phyloP scores from a whole-genome alignment of 257 asterid species.

The Avicennia marina region DNA sequence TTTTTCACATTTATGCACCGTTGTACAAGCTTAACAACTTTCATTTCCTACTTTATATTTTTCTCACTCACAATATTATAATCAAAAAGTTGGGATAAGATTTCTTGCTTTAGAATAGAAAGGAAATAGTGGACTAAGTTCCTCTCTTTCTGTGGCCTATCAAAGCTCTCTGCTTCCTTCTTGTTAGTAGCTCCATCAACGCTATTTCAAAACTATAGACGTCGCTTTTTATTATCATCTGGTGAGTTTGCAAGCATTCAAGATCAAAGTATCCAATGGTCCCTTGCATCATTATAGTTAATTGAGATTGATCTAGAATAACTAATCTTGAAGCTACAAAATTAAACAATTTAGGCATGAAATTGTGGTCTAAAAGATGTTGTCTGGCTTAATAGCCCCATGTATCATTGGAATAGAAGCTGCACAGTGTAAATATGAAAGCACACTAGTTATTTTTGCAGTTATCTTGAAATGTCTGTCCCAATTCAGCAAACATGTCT shows the following conservation, averaged over 20 bases:
- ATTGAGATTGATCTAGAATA: slow-evolving; percentile 8
- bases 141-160: too few relatives aligned
- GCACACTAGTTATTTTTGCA: slow-evolving; percentile 19
- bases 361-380: slow-evolving; percentile 23
- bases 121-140: slow-evolving; percentile 21
- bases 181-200: too few relatives aligned
- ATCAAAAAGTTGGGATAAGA: too few relatives aligned
- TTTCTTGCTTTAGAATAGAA: neutral
- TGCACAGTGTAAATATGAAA: slow-evolving; percentile 27
- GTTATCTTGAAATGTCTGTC: slow-evolving; percentile 18
- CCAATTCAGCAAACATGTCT: slow-evolving; percentile 13
- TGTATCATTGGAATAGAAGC: slow-evolving; percentile 31
- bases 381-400: slow-evolving; percentile 23
- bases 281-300: slow-evolving; percentile 20
- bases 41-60: too few relatives aligned
- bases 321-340: slow-evolving; percentile 30
- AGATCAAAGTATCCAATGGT: slow-evolving; percentile 21
- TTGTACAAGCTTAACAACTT: too few relatives aligned
- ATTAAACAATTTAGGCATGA: slow-evolving; percentile 24
- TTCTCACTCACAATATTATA: too few relatives aligned
- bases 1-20: too few relatives aligned
- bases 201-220: too few relatives aligned
- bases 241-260: slow-evolving; percentile 13
- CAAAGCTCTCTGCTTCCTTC: too few relatives aligned
- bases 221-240: slow-evolving; percentile 13